phyloP scores from a whole-genome alignment of 805 yeast species.

The Yarrowia deformans region DNA sequence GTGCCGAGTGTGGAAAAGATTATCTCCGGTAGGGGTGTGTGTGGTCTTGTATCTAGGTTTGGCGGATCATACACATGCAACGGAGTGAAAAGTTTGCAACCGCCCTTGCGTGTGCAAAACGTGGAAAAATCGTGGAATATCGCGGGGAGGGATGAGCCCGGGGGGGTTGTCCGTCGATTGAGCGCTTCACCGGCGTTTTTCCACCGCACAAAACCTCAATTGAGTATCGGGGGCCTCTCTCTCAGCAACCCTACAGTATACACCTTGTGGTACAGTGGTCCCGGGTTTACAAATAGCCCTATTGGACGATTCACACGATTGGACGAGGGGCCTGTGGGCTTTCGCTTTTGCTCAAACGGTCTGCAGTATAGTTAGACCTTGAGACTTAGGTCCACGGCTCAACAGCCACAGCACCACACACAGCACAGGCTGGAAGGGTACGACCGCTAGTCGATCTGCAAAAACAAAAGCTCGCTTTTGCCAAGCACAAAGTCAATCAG shows the following conservation, averaged over 20 bases:
- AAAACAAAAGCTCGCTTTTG: not conserved
- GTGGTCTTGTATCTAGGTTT: constrained; percentile 8
- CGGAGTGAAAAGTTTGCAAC: constrained; percentile 21
- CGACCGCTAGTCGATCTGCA: constrained; percentile 21
- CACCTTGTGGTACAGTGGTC: too few relatives aligned
- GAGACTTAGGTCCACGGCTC: constrained; percentile 18
- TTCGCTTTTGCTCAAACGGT: not conserved
- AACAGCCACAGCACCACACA: not conserved
- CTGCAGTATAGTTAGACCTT: constrained; percentile 10
- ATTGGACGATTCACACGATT: not conserved
- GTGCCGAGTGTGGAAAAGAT: constrained; percentile 35
- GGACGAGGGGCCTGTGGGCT: not conserved
- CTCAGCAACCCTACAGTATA: constrained; percentile 1
- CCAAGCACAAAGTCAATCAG: not conserved
- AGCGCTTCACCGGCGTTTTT: not conserved
- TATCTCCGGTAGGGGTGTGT: constrained; percentile 32
- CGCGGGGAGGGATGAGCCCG: not conserved
- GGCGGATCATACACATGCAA: constrained; percentile 16
- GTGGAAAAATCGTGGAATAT: not conserved
- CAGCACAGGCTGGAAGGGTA: too few relatives aligned
- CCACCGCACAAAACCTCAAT: not conserved
- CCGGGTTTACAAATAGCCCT: not conserved
- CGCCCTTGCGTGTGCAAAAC: constrained; percentile 10
- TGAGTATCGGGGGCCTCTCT: not conserved
- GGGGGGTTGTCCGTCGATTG: not conserved